phyloP scores from a whole-genome alignment of 768 basidiomycete species.

The Kwoniella pini region DNA sequence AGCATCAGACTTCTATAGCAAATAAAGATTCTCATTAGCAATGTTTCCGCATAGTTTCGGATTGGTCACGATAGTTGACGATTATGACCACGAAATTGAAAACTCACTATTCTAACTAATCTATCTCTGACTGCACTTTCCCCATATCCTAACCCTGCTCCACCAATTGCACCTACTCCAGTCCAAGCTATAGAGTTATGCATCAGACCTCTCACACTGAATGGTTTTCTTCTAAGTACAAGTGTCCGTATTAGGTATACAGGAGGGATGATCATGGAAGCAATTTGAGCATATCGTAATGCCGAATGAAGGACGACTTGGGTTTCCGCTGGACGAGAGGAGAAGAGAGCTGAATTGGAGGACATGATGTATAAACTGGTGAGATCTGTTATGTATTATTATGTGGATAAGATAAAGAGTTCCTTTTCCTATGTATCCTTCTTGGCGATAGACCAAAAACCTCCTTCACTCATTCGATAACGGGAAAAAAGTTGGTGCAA shows the following conservation, averaged over 20 bases:
- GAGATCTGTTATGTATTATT: too few species aligned
- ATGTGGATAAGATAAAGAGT: too few species aligned
- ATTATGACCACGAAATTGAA: too few species aligned
- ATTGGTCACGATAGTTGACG: too few species aligned
- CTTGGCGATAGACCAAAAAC: too few species aligned
- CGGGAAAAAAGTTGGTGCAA: too few species aligned
- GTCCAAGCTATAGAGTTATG: constrained; percentile 29
- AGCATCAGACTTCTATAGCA: constrained; percentile 15
- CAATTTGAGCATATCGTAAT: constrained; percentile 46
- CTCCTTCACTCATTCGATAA: too few species aligned
- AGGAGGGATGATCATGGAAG: constrained; percentile 42
- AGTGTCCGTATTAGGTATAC: constrained; percentile 39
- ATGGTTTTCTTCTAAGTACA: constrained; percentile 28
- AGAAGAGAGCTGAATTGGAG: constrained; percentile 27
- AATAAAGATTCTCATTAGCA: too few species aligned
- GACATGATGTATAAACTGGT: background rate
- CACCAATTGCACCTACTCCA: constrained; percentile 29
- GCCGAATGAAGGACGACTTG: constrained; percentile 46
- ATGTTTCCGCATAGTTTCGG: too few species aligned
- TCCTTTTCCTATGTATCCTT: too few species aligned
- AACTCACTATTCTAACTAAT: constrained; percentile 38
- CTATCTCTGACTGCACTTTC: constrained; percentile 36
- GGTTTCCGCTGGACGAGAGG: constrained; percentile 25
- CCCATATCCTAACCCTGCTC: constrained; percentile 31
- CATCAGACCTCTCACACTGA: constrained; percentile 42